These are phyloP conservation scores for Aspergillus pseudoterreus DNA, from an alignment of 2,329 filamentous ascomycete species.

Conservation along the genomic window DNA sequence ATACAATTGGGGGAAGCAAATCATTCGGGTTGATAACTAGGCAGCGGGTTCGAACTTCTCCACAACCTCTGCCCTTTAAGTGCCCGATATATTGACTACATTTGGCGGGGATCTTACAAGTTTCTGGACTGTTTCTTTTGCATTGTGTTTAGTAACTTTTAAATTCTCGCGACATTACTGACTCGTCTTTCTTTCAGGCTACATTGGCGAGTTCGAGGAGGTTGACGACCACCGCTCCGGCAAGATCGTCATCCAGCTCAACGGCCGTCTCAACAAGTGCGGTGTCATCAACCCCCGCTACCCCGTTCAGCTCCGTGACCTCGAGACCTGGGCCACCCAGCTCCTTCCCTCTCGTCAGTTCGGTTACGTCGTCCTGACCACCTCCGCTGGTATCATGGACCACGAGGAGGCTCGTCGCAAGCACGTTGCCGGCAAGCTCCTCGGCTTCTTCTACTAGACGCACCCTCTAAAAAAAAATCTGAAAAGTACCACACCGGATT, in stretches of 20 bases:
- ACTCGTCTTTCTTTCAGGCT: conserved; percentile 61
- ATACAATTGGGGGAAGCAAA: neutral
- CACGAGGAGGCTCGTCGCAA: conserved; percentile 99
- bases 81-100: conserved; percentile 85
- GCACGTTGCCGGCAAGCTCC: conserved; percentile 98
- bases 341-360: conserved; percentile 99
- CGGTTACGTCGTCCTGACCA: conserved; percentile 98
- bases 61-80: conserved; percentile 99
- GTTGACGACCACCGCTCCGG: conserved; percentile 98
- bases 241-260: conserved; percentile 99
- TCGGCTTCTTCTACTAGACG: conserved; percentile 96
- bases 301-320: conserved; percentile 95
- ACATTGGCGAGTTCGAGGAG: conserved; percentile 99
- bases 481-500: conserved; percentile 18
- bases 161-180: conserved; percentile 83
- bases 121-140: conserved; percentile 61
- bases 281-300: conserved; percentile 99
- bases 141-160: conserved; percentile 82
- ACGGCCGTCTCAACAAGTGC: conserved; percentile 98
- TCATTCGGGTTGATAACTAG: conserved; percentile 98
- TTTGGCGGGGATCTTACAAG: conserved; percentile 91
- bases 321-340: conserved; percentile 99
- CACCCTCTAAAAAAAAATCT: conserved; percentile 23
- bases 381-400: conserved; percentile 99
- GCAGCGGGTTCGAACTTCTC: conserved; percentile 75